Evolutionary conservation across 2,329 filamentous ascomycete genomes (phyloP).

Genomic region (Aspergillus jensenii): DNA sequence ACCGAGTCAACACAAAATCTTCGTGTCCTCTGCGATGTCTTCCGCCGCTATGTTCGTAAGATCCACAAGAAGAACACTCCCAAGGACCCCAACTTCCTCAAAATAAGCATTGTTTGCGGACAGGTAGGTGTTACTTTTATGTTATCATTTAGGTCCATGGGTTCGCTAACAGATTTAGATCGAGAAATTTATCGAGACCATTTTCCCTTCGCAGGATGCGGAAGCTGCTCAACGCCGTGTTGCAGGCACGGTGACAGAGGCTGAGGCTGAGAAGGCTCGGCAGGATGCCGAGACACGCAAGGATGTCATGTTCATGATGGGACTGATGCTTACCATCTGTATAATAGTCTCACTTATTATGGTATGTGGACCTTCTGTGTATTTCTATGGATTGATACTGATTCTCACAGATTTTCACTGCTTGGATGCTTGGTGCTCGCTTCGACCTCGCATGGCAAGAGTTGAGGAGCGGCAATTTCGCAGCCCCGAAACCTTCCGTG

Average conservation of each 20-base stretch:
- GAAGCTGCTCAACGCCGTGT: conserved; percentile 52
- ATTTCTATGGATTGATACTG: neutral
- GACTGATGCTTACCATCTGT: conserved; percentile 71
- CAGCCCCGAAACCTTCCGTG: conserved; percentile 33
- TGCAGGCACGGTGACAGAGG: conserved; percentile 58
- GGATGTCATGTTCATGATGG: conserved; percentile 64
- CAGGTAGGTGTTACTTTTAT: conserved; percentile 59
- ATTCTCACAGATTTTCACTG: conserved; percentile 64
- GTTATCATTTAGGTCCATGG: neutral
- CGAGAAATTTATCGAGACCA: conserved; percentile 90
- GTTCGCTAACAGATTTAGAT: conserved; percentile 55
- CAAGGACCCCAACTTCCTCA: conserved; percentile 84
- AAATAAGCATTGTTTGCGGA: conserved; percentile 86
- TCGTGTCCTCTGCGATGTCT: conserved; percentile 74
- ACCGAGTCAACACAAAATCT: conserved; percentile 89
- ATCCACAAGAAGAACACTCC: conserved; percentile 96
- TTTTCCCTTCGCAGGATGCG: conserved; percentile 82
- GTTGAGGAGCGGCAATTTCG: conserved; percentile 51
- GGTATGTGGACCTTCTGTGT: conserved; percentile 56
- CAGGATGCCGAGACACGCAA: conserved; percentile 52
- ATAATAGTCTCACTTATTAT: conserved; percentile 71
- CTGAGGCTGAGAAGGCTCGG: conserved; percentile 50
- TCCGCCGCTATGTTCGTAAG: conserved; percentile 71
- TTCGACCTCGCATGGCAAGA: conserved; percentile 70
- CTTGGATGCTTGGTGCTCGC: conserved; percentile 77